These are phyloP conservation scores for Tulasnella sp. DNA, from an alignment of 768 basidiomycete species.

Conservation along the genomic window DNA sequence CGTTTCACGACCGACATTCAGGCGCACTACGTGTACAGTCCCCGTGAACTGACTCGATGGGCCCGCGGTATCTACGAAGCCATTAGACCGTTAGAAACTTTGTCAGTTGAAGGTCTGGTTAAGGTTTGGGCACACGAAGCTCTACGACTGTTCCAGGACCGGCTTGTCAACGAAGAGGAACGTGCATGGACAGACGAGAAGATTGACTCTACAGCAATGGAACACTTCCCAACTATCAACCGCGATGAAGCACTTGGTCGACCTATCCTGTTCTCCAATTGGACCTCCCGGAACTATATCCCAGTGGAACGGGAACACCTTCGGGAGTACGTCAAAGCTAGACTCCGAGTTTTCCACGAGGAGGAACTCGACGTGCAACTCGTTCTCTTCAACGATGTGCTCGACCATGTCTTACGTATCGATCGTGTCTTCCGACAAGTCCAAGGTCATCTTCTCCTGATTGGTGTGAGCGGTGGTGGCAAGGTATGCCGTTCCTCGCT, in stretches of 20 bases:
- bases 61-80: conserved; percentile 95
- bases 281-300: conserved; percentile 96
- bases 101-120: conserved; percentile 89
- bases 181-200: conserved; percentile 90
- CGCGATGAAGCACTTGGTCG: conserved; percentile 73
- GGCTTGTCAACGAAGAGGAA: conserved; percentile 87
- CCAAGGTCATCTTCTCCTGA: conserved; percentile 91
- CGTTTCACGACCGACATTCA: conserved; percentile 95
- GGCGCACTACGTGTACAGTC: conserved; percentile 98
- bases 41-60: conserved; percentile 97
- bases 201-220: conserved; percentile 70
- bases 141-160: conserved; percentile 92
- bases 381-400: conserved; percentile 95
- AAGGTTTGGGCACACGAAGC: conserved; percentile 98
- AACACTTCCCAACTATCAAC: conserved; percentile 90
- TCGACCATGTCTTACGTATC: conserved; percentile 95
- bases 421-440: conserved; percentile 98
- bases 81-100: conserved; percentile 83
- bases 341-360: conserved; percentile 96
- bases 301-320: conserved; percentile 88
- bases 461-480: conserved; percentile 96
- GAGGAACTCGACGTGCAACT: conserved; percentile 97
- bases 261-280: conserved; percentile 96
- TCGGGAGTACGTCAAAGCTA: conserved; percentile 92
- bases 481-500: conserved; percentile 48